These are phyloP conservation scores for Colletotrichum horii DNA, from an alignment of 2,329 filamentous ascomycete species.

Conservation along the genomic window DNA sequence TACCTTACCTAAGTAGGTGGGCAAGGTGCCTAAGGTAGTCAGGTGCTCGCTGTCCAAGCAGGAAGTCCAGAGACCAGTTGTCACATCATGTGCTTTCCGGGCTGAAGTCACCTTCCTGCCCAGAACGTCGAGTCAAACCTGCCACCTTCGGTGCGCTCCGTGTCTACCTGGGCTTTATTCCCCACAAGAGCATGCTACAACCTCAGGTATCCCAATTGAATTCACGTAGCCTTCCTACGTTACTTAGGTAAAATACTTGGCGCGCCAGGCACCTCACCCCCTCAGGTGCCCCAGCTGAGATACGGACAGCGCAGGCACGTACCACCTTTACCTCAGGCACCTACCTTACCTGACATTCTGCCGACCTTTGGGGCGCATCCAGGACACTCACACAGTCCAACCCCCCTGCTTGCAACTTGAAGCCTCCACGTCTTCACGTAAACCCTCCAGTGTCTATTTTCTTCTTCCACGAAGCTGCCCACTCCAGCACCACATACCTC, in stretches of 20 bases:
- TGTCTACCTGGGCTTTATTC: background rate
- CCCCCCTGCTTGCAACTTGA: constrained; percentile 4
- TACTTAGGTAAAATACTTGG: background rate
- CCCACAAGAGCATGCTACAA: background rate
- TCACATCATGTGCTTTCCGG: background rate
- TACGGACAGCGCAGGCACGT: background rate
- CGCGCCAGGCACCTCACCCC: background rate
- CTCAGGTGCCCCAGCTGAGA: background rate
- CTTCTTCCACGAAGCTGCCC: constrained; percentile 3
- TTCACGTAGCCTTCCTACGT: background rate
- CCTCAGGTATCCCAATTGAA: background rate
- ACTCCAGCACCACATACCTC: background rate
- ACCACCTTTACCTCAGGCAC: background rate
- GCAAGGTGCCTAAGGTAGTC: too few relatives aligned
- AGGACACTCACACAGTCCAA: background rate
- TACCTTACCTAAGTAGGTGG: too few relatives aligned
- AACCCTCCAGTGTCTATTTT: constrained; percentile 7
- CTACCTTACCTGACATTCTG: background rate
- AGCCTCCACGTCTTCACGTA: constrained; percentile 21
- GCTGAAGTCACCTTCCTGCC: background rate
- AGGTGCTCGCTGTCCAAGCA: background rate
- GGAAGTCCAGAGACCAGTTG: background rate
- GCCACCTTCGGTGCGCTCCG: background rate
- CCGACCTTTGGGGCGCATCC: background rate
- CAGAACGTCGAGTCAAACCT: background rate